phyloP scores from a whole-genome alignment of 345 rosid genomes.

The Citrus maxima region DNA sequence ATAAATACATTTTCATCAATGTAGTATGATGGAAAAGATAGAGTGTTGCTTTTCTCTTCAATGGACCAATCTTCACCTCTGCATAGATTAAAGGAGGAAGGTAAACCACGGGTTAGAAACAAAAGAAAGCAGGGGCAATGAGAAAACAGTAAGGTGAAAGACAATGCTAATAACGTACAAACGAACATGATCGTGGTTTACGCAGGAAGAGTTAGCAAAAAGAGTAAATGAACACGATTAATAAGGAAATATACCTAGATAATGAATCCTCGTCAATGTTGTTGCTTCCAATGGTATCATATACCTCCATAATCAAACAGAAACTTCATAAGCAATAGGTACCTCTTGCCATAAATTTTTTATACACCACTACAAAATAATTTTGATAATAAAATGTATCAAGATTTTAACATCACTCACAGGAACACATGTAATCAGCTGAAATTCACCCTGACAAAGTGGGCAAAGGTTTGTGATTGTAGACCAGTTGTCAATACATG shows the following conservation, averaged over 20 bases:
- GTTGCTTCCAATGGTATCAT: conserved; percentile 79
- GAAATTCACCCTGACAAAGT: conserved; percentile 96
- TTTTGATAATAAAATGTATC: conserved; percentile 10
- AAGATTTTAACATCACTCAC: conserved; percentile 44
- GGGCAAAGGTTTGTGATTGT: conserved; percentile 97
- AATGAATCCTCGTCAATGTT: conserved; percentile 63
- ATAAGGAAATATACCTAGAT: conserved; percentile 49
- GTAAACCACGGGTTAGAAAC: conserved; percentile 7
- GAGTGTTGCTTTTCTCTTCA: conserved; percentile 64
- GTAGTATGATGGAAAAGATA: conserved; percentile 86
- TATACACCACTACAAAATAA: conserved; percentile 15
- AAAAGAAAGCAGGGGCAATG: background rate
- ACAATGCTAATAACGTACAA: background rate
- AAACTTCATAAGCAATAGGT: conserved; percentile 19
- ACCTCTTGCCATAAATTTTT: conserved; percentile 19
- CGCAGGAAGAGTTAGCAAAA: background rate
- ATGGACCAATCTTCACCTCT: conserved; percentile 87
- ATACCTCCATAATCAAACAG: conserved; percentile 57
- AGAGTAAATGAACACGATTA: background rate
- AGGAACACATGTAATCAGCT: conserved; percentile 91
- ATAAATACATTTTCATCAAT: conserved; percentile 93
- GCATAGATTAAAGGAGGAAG: conserved; percentile 34
- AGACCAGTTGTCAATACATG: conserved; percentile 98
- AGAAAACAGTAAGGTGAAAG: background rate
- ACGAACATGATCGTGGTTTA: background rate